Evolutionary conservation across 345 rosid species (phyloP), one percentile per base, ranked within the genome.

Genomic region (Sisymbrium irio): DNA sequence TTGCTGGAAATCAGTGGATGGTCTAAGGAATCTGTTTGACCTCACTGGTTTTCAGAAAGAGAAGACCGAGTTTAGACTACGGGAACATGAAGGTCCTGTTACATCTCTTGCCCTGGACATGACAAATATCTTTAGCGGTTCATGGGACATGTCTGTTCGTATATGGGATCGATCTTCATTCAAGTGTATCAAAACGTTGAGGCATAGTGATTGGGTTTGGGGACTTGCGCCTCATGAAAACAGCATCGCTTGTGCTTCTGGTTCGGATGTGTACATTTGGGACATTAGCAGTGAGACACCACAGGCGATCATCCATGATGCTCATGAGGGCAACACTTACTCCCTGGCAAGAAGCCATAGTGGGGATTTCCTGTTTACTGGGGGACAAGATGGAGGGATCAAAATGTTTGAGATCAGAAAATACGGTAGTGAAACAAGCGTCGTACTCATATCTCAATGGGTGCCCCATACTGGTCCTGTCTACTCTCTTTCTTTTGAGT

Each of bases 61-160:
- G 40, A 76, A 85, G 64, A 50, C 82, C 7, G 89, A 84, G 72
- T 85, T 85, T 77, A 86, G 87, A 6, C 86, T 94, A 37, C 89
- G 96, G 98, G 95, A 85, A 71, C 98, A 94, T 13, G 92, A 77
- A 41, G 98, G 97, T 22, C 95, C 98, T 12, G 77, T 94, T 72
- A 91, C 95, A 28, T 91, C 82, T 60, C 88, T 94, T 69, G 91
- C 91, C 20, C 62, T 94, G 84, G 97, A 94, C 68, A 76, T 74
- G 42, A 72, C 67, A 11, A 83, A 79, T 79, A 85, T 94, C 65
- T 91, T 79, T 53, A 94, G 97, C 32, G 93, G 97, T 59, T 91
- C 98, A 3, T 94, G 97, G 98, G 98, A 94, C 78, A 88, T 89
- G 98, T 81, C 97, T 39, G 91, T 91, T 69, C 86, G 97, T 44